Evolutionary conservation across 2,329 filamentous ascomycete genomes (phyloP).

Genomic region (Tolypocladium tropicale): DNA sequence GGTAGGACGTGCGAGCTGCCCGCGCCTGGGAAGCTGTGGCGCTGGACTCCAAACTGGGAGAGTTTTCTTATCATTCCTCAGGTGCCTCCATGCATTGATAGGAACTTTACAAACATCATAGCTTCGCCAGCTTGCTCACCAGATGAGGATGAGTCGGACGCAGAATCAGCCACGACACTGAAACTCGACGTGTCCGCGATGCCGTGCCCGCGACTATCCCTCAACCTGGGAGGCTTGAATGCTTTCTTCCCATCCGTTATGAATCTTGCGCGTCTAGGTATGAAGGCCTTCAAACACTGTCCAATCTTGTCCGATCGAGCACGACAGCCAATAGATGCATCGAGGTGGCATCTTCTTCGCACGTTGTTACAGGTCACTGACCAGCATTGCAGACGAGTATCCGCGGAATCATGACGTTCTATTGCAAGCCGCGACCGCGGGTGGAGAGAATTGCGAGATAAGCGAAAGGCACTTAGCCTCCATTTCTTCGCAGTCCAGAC

Average conservation of each 20-base stretch:
- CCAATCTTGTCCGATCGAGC: not conserved
- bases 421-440: not conserved
- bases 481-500: not conserved
- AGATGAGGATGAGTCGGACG: conserved; percentile 8
- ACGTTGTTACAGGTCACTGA: not conserved
- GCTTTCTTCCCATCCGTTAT: conserved; percentile 15
- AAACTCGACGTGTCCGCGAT: conserved; percentile 2
- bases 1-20: conserved; percentile 16
- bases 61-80: conserved; percentile 26
- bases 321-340: not conserved
- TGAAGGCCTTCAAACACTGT: not conserved
- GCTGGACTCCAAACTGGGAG: conserved; percentile 24
- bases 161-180: conserved; percentile 10
- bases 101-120: conserved; percentile 2
- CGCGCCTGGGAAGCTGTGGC: conserved; percentile 17
- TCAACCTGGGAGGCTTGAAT: conserved; percentile 17
- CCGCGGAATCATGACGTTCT: not conserved
- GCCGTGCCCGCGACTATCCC: conserved; percentile 18
- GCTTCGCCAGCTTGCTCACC: not conserved
- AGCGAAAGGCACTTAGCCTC: not conserved
- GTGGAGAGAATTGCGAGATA: not conserved
- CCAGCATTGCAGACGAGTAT: not conserved
- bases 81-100: conserved; percentile 17
- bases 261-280: conserved; percentile 6
- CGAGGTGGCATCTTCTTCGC: not conserved